Base-by-base conservation (phyloP, 345 rosid genomes). In the Microthlaspi erraticum region DNA sequence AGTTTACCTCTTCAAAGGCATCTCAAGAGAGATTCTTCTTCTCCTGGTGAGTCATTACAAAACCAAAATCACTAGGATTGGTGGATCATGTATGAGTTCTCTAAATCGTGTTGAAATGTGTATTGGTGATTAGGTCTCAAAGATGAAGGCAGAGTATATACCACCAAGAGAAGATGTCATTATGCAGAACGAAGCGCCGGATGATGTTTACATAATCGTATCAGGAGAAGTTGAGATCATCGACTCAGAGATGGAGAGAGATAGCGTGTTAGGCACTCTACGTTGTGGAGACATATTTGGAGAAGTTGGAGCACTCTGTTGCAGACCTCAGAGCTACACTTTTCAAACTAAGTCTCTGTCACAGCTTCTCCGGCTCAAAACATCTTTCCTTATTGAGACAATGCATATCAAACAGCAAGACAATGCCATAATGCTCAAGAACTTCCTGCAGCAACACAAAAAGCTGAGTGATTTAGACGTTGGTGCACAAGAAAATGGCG, bases 161-260 rank as follows among this genome's bases (percentile, higher is more conserved):
- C 98, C 98, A 5, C 97, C 97, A 10, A 82, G 83, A 78, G 98
- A 91, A 72, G 98, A 93, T 77, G 94, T 93, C 4, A 70, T 88
- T 3, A 81, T 91, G 89, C 93, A 86, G 56, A 89, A 86, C 44
- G 97, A 93, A 75, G 71, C 93, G 0, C 90, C 98, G 0, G 97
- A 93, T 3, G 97, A 93, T 82, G 86, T 88, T 42, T 89, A 93
- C 73, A 85, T 91, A 46, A 78, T 93, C 1, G 92, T 91, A 9
- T 89, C 98, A 0, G 98, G 97, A 50, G 95, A 89, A 72, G 88
- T 91, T 1, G 94, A 87, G 42, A 86, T 93, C 42, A 79, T 87
- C 0, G 84, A 87, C 37, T 76, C 81, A 7, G 86, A 87, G 32
- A 71, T 65, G 44, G 98, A 86, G 56, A 86, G 81, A 60, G 97